Evolutionary conservation across 306 rosid genomes (phyloP).

Genomic region (Dalbergia cochinchinensis): DNA sequence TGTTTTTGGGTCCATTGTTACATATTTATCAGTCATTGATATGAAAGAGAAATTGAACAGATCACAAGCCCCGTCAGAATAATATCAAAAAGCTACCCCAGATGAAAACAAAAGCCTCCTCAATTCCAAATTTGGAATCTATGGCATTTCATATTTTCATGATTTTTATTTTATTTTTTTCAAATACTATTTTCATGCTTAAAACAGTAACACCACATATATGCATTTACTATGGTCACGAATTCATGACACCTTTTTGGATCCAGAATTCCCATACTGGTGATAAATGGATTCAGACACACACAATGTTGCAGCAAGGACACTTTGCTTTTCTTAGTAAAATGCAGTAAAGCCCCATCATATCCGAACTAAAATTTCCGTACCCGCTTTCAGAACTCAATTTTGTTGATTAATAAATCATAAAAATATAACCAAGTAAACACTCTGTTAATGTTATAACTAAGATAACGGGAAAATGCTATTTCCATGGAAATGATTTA

Average conservation of each 20-base stretch:
- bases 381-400: background rate
- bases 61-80: background rate
- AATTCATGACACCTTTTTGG: background rate
- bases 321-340: background rate
- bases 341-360: background rate
- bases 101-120: constrained; percentile 16
- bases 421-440: background rate
- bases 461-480: background rate
- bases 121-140: constrained; percentile 37
- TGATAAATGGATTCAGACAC: background rate
- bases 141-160: background rate
- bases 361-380: background rate
- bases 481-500: background rate
- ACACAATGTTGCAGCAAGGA: background rate
- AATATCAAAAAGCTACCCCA: constrained; percentile 36
- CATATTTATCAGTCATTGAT: background rate
- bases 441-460: background rate
- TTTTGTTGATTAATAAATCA: background rate
- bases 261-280: background rate
- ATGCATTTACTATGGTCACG: background rate
- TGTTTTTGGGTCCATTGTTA: background rate
- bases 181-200: background rate
- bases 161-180: background rate
- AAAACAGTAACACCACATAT: background rate
- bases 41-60: constrained; percentile 6